Percentiles rank a stretch among this genome's conserved stretches.
Evolutionary conservation across 345 rosid genomes (phyloP).

Genomic region (Gossypium longicalyx): DNA sequence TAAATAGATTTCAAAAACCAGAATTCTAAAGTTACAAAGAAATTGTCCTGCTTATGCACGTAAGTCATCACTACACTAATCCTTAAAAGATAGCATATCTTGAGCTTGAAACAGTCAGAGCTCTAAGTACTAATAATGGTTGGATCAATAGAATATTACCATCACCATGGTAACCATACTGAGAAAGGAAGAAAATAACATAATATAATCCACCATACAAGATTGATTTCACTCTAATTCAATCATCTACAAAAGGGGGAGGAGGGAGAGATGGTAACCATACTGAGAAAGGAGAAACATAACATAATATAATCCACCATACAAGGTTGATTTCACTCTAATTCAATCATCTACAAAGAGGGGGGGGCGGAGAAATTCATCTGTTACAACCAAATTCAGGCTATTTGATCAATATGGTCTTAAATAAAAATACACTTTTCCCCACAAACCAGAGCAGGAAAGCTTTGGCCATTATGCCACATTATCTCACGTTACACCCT

Average conservation of each 20-base stretch:
- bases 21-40: background rate
- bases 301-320: background rate
- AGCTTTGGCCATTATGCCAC: background rate
- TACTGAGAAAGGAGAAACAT: background rate
- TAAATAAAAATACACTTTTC: background rate
- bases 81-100: background rate
- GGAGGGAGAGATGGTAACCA: background rate
- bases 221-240: slow-evolving; percentile 1
- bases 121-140: background rate
- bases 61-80: background rate
- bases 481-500: background rate
- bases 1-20: background rate
- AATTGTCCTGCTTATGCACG: background rate
- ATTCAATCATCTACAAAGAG: background rate
- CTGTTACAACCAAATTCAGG: background rate
- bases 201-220: background rate
- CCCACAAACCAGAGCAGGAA: background rate
- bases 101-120: background rate
- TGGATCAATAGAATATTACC: background rate
- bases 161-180: background rate
- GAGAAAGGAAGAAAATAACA: background rate
- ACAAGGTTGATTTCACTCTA: background rate
- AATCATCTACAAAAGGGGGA: background rate
- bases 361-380: background rate
- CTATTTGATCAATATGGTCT: background rate